Evolutionary conservation across 23 red algal species (phyloP).

Genomic region (Gracilaria gracilis): DNA sequence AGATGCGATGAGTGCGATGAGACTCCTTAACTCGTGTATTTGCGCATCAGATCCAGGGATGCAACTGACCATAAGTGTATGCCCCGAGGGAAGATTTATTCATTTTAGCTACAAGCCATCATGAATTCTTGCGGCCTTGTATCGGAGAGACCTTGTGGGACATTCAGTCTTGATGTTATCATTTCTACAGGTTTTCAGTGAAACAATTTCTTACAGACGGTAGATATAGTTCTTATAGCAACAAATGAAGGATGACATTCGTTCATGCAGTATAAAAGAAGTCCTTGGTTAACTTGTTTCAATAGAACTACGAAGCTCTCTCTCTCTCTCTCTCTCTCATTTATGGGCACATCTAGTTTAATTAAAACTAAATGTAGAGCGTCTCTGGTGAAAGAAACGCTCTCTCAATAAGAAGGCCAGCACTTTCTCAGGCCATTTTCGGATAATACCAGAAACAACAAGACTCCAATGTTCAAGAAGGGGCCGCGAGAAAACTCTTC

Average conservation of each 20-base stretch:
- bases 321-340: not conserved
- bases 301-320: not conserved
- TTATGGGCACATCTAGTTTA: too few relatives aligned
- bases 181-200: not conserved
- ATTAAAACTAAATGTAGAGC: not conserved
- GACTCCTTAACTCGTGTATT: not conserved
- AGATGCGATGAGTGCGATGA: slow-evolving; percentile 40
- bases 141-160: slow-evolving; percentile 12
- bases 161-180: not conserved
- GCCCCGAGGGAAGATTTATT: not conserved
- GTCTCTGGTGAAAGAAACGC: too few relatives aligned
- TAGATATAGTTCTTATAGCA: slow-evolving; percentile 9
- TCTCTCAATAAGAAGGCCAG: too few relatives aligned
- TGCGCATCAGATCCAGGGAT: not conserved
- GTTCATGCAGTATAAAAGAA: slow-evolving; percentile 26
- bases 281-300: slow-evolving; percentile 9
- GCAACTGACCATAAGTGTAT: not conserved
- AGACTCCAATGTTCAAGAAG: too few relatives aligned
- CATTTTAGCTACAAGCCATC: not conserved
- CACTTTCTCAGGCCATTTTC: too few relatives aligned
- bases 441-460: too few relatives aligned
- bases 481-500: too few relatives aligned
- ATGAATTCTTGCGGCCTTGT: not conserved
- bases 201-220: not conserved
- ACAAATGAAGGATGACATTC: not conserved